Percentiles rank a stretch among this genome's conserved stretches.
These are phyloP conservation scores for Colletotrichum sidae DNA, from an alignment of 2,329 filamentous ascomycete genomes.

Conservation along the genomic window DNA sequence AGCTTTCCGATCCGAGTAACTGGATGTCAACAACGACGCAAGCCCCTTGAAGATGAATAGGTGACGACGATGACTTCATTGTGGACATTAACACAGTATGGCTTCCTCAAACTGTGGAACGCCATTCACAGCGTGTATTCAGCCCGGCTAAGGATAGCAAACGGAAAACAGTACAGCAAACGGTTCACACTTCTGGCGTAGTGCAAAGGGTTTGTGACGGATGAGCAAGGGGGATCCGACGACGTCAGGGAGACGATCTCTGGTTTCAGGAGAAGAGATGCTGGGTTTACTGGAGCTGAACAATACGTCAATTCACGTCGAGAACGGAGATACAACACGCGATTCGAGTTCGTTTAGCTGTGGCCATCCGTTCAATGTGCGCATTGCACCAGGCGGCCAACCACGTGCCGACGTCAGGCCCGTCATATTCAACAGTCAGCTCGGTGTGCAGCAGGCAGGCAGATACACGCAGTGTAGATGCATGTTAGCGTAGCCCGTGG, in stretches of 20 bases:
- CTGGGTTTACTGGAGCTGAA: conserved; percentile 1
- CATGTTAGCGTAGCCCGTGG: too few relatives aligned
- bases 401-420: conserved; percentile 21
- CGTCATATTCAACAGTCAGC: not conserved
- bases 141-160: conserved; percentile 3
- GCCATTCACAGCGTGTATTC: not conserved
- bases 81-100: conserved; percentile 23
- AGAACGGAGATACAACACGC: conserved; percentile 9
- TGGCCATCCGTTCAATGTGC: conserved; percentile 5
- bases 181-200: not conserved
- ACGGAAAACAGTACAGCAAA: conserved; percentile 5
- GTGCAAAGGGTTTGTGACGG: not conserved
- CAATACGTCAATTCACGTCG: not conserved
- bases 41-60: conserved; percentile 8
- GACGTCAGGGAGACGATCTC: conserved; percentile 25
- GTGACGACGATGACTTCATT: conserved; percentile 35
- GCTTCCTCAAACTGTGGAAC: conserved; percentile 24
- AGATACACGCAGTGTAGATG: too few relatives aligned
- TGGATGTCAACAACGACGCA: conserved; percentile 1
- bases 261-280: conserved; percentile 9
- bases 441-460: not conserved
- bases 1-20: not conserved
- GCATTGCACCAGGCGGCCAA: conserved; percentile 11
- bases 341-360: conserved; percentile 8
- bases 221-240: not conserved